phyloP scores from a whole-genome alignment of 441 rosid genomes.

The Gossypium davidsonii region DNA sequence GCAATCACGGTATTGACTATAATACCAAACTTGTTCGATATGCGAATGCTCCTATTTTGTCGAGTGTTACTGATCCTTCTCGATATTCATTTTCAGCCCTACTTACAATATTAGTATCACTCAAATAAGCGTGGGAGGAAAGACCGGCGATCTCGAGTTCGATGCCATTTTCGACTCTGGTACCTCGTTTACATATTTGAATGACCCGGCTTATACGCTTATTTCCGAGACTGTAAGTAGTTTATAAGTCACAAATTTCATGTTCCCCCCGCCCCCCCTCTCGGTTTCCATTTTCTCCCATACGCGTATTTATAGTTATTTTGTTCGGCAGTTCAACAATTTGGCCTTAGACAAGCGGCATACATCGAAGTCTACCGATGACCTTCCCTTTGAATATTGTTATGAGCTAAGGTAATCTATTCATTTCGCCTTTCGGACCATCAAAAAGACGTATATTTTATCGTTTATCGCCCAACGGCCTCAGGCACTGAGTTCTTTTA shows the following conservation, averaged over 20 bases:
- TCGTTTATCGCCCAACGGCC: neutral
- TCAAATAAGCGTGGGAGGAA: conserved; percentile 46
- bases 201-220: conserved; percentile 61
- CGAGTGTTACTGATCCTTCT: conserved; percentile 14
- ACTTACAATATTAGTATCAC: conserved; percentile 73
- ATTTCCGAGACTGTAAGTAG: conserved; percentile 60
- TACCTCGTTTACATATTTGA: conserved; percentile 82
- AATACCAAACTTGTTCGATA: neutral
- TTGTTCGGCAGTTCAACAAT: conserved; percentile 56
- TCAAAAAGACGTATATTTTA: neutral
- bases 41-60: neutral
- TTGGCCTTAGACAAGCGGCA: conserved; percentile 41
- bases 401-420: conserved; percentile 51
- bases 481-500: conserved; percentile 13
- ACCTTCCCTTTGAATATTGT: conserved; percentile 74
- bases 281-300: neutral
- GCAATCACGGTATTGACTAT: conserved; percentile 37
- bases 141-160: conserved; percentile 41
- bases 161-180: conserved; percentile 85
- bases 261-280: neutral
- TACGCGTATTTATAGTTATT: neutral
- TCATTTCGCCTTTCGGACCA: neutral
- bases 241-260: conserved; percentile 10
- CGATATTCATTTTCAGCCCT: conserved; percentile 44
- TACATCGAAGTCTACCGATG: conserved; percentile 17